Conservation (phyloP, 768 basidiomycete genomes). For the Russula griseocarnosa region DNA sequence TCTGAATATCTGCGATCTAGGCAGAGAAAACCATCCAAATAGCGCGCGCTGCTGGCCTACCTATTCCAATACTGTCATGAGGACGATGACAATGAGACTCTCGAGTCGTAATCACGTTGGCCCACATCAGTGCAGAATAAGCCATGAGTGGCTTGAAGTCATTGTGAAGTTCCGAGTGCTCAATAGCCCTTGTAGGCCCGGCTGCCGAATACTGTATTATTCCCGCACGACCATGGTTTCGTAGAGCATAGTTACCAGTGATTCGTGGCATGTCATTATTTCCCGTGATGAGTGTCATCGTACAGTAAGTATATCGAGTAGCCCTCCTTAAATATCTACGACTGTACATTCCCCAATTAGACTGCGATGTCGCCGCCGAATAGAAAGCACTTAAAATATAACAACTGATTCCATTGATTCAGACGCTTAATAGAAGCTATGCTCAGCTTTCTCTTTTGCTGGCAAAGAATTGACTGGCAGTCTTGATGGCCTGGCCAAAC, state of each 20-base stretch:
- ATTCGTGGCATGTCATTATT: background rate
- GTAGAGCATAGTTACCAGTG: background rate
- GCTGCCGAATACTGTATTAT: background rate
- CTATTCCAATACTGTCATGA: conserved; percentile 16
- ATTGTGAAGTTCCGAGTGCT: background rate
- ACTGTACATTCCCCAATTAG: background rate
- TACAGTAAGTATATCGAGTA: background rate
- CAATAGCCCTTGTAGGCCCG: background rate
- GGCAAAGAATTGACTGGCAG: conserved; percentile 23
- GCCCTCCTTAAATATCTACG: background rate
- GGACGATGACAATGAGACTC: background rate
- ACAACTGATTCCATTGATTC: background rate
- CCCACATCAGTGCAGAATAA: background rate
- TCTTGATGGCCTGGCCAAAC: conserved; percentile 26
- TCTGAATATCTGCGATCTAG: background rate
- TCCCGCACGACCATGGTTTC: background rate
- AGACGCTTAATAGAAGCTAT: background rate
- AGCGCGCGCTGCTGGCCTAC: conserved; percentile 22
- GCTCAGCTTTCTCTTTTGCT: conserved; percentile 9
- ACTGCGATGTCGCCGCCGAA: background rate
- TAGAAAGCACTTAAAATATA: background rate
- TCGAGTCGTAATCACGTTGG: background rate
- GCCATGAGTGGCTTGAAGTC: background rate
- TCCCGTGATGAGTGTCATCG: background rate
- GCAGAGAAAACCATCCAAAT: conserved; percentile 24